Evolutionary conservation across 805 yeast species (phyloP).

Genomic region (Candida alai): DNA sequence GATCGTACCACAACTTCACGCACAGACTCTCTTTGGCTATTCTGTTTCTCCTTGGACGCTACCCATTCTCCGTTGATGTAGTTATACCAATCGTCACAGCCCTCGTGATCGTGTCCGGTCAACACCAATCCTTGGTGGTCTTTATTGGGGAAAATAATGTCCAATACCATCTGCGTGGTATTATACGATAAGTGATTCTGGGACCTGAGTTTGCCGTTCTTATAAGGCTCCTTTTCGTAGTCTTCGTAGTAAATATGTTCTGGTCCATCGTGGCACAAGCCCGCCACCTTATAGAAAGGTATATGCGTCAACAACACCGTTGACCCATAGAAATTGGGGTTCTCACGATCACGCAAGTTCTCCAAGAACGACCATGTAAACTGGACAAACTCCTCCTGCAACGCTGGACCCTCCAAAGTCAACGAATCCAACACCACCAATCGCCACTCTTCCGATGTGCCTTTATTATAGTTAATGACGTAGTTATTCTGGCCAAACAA

Average conservation of each 20-base stretch:
- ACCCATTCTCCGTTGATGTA: constrained; percentile 48
- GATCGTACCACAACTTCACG: constrained; percentile 84
- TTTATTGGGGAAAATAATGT: constrained; percentile 62
- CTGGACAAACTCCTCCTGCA: constrained; percentile 63
- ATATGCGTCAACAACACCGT: constrained; percentile 85
- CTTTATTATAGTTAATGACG: constrained; percentile 65
- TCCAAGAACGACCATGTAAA: constrained; percentile 74
- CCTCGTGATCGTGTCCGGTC: constrained; percentile 96
- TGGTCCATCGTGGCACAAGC: constrained; percentile 87
- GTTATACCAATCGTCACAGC: constrained; percentile 74
- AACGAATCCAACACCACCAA: constrained; percentile 83
- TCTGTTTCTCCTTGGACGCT: constrained; percentile 43
- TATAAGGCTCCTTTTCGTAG: constrained; percentile 59
- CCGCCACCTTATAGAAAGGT: constrained; percentile 79
- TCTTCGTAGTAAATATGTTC: constrained; percentile 45
- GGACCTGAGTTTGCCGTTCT: constrained; percentile 67
- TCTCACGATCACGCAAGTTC: constrained; percentile 46
- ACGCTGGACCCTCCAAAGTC: constrained; percentile 85
- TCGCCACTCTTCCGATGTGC: constrained; percentile 73
- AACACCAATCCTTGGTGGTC: constrained; percentile 72
- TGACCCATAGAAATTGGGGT: constrained; percentile 58
- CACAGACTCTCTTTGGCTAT: constrained; percentile 32
- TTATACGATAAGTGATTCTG: constrained; percentile 80
- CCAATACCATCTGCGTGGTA: constrained; percentile 62
- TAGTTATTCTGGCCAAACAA: constrained; percentile 84